Conservation (phyloP, 768 basidiomycete species). For the Hygrocybe punicea region DNA sequence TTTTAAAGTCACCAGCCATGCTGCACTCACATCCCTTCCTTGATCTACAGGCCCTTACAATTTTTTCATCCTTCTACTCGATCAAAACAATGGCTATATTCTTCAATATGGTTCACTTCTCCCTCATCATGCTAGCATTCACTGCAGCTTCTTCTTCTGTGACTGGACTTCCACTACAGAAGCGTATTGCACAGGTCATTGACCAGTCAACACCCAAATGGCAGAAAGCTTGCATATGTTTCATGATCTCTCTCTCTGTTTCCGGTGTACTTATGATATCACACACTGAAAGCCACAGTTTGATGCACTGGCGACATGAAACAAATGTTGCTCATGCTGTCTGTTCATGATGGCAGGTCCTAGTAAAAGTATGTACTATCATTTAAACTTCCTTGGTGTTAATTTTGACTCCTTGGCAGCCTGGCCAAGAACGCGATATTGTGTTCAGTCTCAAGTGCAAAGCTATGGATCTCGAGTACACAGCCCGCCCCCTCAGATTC, state of each 20-base stretch:
- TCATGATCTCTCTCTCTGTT: not conserved
- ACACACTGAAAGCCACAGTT: slow-evolving; percentile 50
- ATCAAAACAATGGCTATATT: no score
- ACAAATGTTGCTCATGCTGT: slow-evolving; percentile 92
- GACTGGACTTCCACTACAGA: slow-evolving; percentile 36
- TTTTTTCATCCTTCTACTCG: no score
- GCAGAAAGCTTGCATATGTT: slow-evolving; percentile 52
- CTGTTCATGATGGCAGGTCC: slow-evolving; percentile 94
- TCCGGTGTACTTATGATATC: not conserved
- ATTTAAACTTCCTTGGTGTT: no score
- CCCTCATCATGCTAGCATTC: slow-evolving; percentile 32
- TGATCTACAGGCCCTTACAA: no score
- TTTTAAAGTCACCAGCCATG: no score
- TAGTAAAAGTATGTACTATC: slow-evolving; percentile 70
- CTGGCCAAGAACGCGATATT: slow-evolving; percentile 88
- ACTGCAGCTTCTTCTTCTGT: slow-evolving; percentile 27
- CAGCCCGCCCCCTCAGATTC: slow-evolving; percentile 77
- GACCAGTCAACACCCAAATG: slow-evolving; percentile 46
- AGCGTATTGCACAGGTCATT: slow-evolving; percentile 51
- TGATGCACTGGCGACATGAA: slow-evolving; percentile 91
- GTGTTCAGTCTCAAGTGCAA: slow-evolving; percentile 95
- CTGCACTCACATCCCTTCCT: no score
- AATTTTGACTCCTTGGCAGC: slow-evolving; percentile 40
- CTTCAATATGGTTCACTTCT: slow-evolving; percentile 28
- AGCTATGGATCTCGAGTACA: slow-evolving; percentile 78